A percentile compares a stretch with the other conserved stretches of the same genome.
Conservation (phyloP, 805 yeast species). For the Suhomyces pyralidae region DNA sequence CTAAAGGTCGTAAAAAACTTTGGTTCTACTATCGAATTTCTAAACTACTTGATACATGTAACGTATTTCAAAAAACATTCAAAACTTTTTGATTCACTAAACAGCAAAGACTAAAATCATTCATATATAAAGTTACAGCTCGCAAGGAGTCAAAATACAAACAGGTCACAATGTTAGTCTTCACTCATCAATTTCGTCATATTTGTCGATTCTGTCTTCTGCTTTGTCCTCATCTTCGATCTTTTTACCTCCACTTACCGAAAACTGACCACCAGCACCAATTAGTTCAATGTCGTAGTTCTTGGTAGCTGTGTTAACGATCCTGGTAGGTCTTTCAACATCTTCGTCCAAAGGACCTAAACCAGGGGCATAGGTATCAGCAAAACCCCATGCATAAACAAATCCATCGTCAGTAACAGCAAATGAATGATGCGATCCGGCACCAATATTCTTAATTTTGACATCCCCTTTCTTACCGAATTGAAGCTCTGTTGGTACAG, state of each 20-base stretch:
- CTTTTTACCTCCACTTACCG: conserved; percentile 79
- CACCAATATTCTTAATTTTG: conserved; percentile 49
- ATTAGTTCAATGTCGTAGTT: conserved; percentile 64
- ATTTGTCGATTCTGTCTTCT: conserved; percentile 49
- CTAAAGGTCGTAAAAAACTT: not conserved
- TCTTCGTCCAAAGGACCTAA: conserved; percentile 90
- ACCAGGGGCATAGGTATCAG: conserved; percentile 95
- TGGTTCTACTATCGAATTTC: not conserved
- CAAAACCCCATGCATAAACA: conserved; percentile 96
- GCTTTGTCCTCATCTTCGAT: conserved; percentile 50
- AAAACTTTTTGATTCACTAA: not conserved
- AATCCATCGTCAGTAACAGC: conserved; percentile 84
- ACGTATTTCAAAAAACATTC: not conserved
- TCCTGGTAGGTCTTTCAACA: conserved; percentile 82
- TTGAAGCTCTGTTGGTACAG: conserved; percentile 70
- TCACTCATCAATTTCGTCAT: conserved; percentile 48
- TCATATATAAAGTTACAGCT: not conserved
- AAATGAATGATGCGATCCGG: conserved; percentile 90
- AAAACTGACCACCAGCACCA: conserved; percentile 97
- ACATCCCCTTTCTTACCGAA: conserved; percentile 29
- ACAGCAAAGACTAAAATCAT: conserved; percentile 1
- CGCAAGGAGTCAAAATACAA: not conserved
- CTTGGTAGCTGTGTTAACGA: conserved; percentile 90
- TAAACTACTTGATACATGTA: not conserved
- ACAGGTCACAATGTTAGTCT: not conserved